phyloP scores from a whole-genome alignment of 305 asterid species.

The Lippia alba region DNA sequence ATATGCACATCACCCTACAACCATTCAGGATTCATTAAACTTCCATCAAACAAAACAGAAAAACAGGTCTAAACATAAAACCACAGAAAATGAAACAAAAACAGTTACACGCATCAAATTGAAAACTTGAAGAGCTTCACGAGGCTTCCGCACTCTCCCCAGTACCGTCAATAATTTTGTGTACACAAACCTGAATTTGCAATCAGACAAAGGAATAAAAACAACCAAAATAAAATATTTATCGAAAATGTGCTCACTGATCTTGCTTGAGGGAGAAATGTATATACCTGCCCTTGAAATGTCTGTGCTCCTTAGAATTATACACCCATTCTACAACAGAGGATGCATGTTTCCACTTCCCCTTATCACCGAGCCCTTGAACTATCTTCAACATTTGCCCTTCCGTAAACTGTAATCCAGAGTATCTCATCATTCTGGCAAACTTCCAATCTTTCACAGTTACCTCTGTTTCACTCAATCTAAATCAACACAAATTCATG shows the following conservation, averaged over 20 bases:
- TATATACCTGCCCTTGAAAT: conserved; percentile 82
- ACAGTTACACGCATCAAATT: conserved; percentile 79
- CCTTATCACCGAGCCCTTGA: conserved; percentile 75
- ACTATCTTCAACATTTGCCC: conserved; percentile 85
- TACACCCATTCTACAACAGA: conserved; percentile 90
- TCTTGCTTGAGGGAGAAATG: conserved; percentile 15
- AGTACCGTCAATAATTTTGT: conserved; percentile 85
- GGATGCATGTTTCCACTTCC: conserved; percentile 79
- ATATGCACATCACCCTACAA: conserved; percentile 70
- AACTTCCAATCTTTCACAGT: conserved; percentile 82
- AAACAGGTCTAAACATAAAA: not conserved
- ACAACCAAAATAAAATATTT: too few relatives aligned
- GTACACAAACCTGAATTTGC: conserved; percentile 78
- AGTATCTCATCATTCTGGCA: conserved; percentile 74
- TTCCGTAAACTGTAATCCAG: conserved; percentile 86
- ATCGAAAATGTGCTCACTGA: conserved; percentile 13
- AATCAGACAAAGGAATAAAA: conserved; percentile 29
- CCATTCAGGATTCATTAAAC: conserved; percentile 21
- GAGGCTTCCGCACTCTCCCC: conserved; percentile 73
- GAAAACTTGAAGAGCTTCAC: conserved; percentile 83
- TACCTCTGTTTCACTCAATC: conserved; percentile 67
- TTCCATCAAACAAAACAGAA: conserved; percentile 34
- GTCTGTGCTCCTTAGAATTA: conserved; percentile 68
- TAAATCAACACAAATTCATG: conserved; percentile 36
- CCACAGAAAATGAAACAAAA: conserved; percentile 27